Base-by-base conservation (phyloP, 169 alveolate species). In the Eimeria acervulina region DNA sequence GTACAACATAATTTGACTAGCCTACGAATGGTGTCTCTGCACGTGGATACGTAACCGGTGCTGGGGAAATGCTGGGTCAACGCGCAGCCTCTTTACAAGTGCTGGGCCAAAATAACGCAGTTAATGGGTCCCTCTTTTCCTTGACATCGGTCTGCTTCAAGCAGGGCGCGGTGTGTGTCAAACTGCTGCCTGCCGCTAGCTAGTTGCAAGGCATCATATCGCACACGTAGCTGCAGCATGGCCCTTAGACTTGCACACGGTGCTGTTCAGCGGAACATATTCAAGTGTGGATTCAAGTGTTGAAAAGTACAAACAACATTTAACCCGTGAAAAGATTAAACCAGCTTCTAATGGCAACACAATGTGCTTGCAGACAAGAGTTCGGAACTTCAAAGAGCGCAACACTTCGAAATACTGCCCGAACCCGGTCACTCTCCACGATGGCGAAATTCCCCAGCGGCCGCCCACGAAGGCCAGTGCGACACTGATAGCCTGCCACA, bases 171-270 rank as follows among this genome's bases (percentile, higher is more conserved):
- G 51, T 70, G 47, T 70, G 47, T 36, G 21, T 1, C 28, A 28
- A 36, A 51, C 81, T 70, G 23, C 47, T 70, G 81, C 81, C 81
- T 70, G 51, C 81, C 47, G 81, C 81, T n/a, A 70, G 44, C 13
- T 17, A 26, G 81, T 31, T 70, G 33, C 81, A 36, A 36, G 47
- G 47, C 81, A 33, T 10, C 51, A 36, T 68, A 44, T 2, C 23
- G 23, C 70, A 70, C 81, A 70, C 81, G 10, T 36, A 13, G 44
- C 47, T 33, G 17, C 51, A 15, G 81, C 51, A 36, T 33, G 51
- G 51, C 81, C 28, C 81, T 70, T 66, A 23, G 8, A n/a, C 42
- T n/a, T 70, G 81, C 81, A 70, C 81, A 70, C 28, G 31, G 81
- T 70, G 81, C 47, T 70, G 81, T 15, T 70, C 23, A 36, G 31